Base-by-base conservation (phyloP, 768 basidiomycete species). In the Xanthoconium stramineum region DNA sequence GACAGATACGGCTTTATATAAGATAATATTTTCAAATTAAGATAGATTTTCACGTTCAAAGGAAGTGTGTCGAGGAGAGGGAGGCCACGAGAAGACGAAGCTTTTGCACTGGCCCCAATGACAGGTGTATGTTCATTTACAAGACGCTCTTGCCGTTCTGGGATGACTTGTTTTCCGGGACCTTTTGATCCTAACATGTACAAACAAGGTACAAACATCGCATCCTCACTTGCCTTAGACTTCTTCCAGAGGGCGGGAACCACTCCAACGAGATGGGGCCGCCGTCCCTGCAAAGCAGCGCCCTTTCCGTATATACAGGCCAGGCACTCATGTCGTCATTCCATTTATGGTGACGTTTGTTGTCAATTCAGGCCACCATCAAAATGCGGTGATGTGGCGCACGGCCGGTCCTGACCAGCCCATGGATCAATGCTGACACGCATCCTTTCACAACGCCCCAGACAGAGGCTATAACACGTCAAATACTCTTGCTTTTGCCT, bases 171-270 rank as follows among this genome's bases (percentile, higher is more conserved):
- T 67, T 69, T 69, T 56, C 57, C 52, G 36, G 46, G 20, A 58
- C 50, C 67, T 59, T 68, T 57, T 62, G 60, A 69, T 65, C 68
- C 65, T 68, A 68, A 69, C 62, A 68, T n/a, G 17, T 28, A 17
- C 58, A 68, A 69, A 67, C 12, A 69, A 11, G 11, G 13, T 14
- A 17, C 55, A 60, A 35, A 69, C 45, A 37, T 2, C 8, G 0
- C 12, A 30, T 14, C 10, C 33, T 40, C 43, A 38, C 42, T 20
- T 13, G 3, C 38, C 37, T 24, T 24, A 24, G 24, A 24, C 24
- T 39, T 33, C 42, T 14, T 39, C 19, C 2, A 9, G 32, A 32
- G 29, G 19, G 20, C 52, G 48, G 45, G 17, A 13, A 20, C 30
- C 19, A 24, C 33, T 36, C 35, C 35, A 33, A 42, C 29, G 38